These are phyloP conservation scores for Neurospora crassa DNA, from an alignment of 2,329 filamentous ascomycete genomes.

Conservation along the genomic window DNA sequence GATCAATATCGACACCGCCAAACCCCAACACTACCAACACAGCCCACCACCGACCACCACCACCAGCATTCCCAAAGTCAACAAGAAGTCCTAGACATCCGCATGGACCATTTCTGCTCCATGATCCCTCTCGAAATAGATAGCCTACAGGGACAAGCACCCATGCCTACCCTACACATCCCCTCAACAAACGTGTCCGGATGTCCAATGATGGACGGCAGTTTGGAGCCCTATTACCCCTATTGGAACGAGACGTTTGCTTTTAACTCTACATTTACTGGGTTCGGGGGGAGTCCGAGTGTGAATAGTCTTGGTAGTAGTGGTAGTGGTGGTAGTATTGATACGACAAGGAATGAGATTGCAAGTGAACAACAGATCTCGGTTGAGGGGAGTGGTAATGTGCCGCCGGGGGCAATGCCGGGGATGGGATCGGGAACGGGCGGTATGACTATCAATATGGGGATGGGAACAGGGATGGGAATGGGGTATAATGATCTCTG, in stretches of 20 bases:
- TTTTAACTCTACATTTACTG: background rate
- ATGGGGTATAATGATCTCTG: conserved; percentile 33
- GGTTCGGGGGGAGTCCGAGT: background rate
- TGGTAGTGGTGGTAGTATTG: background rate
- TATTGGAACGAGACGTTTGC: conserved; percentile 32
- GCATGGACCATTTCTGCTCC: background rate
- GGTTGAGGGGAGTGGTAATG: background rate
- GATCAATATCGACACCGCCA: background rate
- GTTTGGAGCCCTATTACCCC: conserved; percentile 34
- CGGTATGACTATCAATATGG: conserved; percentile 1
- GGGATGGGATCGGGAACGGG: conserved; percentile 1
- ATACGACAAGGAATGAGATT: background rate
- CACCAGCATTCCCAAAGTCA: background rate
- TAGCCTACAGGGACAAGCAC: background rate
- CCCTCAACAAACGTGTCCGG: conserved; percentile 17
- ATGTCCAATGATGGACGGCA: conserved; percentile 45
- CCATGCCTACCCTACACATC: conserved; percentile 5
- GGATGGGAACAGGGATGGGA: background rate
- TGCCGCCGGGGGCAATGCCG: conserved; percentile 3
- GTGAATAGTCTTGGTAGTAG: background rate
- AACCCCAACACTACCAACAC: background rate
- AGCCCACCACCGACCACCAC: background rate
- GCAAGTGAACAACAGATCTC: background rate
- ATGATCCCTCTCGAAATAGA: background rate
- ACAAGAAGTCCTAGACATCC: background rate